Conservation (phyloP, 1,284 basidiomycete genomes). For the Ceratobasidium sp. region DNA sequence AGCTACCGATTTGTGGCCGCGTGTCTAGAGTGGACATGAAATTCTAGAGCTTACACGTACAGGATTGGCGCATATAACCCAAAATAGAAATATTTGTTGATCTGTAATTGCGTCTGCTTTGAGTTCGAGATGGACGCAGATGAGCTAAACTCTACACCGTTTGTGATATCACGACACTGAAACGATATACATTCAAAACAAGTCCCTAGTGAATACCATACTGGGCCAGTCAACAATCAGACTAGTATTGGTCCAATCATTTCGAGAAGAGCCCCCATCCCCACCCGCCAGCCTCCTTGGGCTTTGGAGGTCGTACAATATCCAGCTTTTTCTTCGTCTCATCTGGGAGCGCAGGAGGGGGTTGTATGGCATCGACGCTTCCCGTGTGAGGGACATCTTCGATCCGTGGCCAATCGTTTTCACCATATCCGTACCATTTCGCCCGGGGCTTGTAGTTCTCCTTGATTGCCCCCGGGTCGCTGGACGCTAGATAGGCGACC, state of each 20-base stretch:
- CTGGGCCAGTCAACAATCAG: no score
- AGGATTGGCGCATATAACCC: no score
- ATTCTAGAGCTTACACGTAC: no score
- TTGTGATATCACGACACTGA: no score
- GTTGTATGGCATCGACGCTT: neutral
- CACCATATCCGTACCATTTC: slow-evolving; percentile 29
- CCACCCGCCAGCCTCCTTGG: neutral
- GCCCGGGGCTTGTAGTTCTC: slow-evolving; percentile 34
- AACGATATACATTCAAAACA: neutral
- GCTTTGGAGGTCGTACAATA: neutral
- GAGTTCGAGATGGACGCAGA: no score
- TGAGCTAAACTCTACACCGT: no score
- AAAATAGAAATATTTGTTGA: no score
- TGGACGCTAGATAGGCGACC: slow-evolving; percentile 11
- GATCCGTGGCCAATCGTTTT: slow-evolving; percentile 21
- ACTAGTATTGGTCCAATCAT: neutral
- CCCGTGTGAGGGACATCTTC: slow-evolving; percentile 17
- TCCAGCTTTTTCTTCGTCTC: neutral
- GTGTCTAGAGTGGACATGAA: no score
- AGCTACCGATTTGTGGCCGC: no score
- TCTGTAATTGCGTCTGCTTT: no score
- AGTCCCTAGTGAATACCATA: no score
- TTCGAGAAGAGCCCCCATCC: slow-evolving; percentile 6
- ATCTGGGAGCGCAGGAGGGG: neutral
- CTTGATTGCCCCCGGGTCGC: neutral